Evolutionary conservation across 495 filamentous ascomycete genomes (phyloP).

Genomic region (Penicillium diatomitis): DNA sequence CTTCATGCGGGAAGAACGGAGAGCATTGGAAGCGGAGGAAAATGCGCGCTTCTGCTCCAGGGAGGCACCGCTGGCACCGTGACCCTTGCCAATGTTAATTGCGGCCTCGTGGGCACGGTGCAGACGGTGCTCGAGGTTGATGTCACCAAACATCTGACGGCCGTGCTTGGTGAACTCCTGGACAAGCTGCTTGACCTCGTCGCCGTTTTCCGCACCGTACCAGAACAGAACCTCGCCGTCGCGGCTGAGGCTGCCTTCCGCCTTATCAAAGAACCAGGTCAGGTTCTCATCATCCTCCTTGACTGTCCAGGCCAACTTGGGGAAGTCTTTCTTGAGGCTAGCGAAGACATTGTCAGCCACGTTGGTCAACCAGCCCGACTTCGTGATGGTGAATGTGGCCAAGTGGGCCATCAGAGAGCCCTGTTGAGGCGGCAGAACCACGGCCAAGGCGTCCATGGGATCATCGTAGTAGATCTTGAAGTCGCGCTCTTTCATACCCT

Average conservation of each 20-base stretch:
- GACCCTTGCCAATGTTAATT: slow-evolving; percentile 44
- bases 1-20: slow-evolving; percentile 25
- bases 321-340: slow-evolving; percentile 83
- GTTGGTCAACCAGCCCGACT: slow-evolving; percentile 90
- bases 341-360: slow-evolving; percentile 97
- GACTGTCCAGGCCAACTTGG: slow-evolving; percentile 93
- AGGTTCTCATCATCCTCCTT: slow-evolving; percentile 95
- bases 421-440: slow-evolving; percentile 66
- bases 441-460: slow-evolving; percentile 90
- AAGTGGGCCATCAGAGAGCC: slow-evolving; percentile 58
- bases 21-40: slow-evolving; percentile 46
- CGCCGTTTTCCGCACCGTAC: slow-evolving; percentile 82
- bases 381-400: slow-evolving; percentile 90
- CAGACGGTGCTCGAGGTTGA: slow-evolving; percentile 79
- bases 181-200: slow-evolving; percentile 80
- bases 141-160: slow-evolving; percentile 80
- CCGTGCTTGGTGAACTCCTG: slow-evolving; percentile 79
- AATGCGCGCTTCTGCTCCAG: slow-evolving; percentile 56
- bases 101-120: slow-evolving; percentile 65
- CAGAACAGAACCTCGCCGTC: slow-evolving; percentile 92
- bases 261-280: slow-evolving; percentile 98
- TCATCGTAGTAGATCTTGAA: slow-evolving; percentile 97
- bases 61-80: slow-evolving; percentile 33
- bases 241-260: slow-evolving; percentile 78
- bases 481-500: slow-evolving; percentile 60